A percentile compares a stretch with the other conserved stretches of the same genome.
Evolutionary conservation across 306 rosid species (phyloP).

Genomic region (Cucurbita pepo): DNA sequence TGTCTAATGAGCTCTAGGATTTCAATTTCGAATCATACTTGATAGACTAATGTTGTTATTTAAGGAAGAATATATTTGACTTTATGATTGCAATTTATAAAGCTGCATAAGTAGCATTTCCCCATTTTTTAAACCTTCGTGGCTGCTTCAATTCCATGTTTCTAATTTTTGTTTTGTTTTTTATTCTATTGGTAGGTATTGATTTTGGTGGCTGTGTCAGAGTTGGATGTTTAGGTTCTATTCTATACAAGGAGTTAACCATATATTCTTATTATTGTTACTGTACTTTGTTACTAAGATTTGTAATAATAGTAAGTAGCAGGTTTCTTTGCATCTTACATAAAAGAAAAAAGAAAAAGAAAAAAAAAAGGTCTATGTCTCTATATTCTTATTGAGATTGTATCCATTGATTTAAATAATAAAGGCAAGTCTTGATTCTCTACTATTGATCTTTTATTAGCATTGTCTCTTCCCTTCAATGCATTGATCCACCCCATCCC

Average conservation of each 20-base stretch:
- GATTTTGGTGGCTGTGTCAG: constrained; percentile 10
- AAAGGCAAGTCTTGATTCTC: not conserved
- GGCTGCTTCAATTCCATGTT: not conserved
- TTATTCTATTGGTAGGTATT: constrained; percentile 11
- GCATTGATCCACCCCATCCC: not conserved
- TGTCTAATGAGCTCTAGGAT: no score
- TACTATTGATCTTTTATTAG: no score
- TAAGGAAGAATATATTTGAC: not conserved
- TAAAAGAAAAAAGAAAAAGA: not conserved
- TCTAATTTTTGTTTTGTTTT: not conserved
- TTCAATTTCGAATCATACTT: no score
- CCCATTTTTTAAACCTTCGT: not conserved
- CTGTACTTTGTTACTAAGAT: not conserved
- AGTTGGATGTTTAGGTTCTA: constrained; percentile 12
- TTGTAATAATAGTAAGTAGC: not conserved
- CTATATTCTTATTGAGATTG: not conserved
- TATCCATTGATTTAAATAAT: constrained; percentile 5
- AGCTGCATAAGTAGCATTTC: not conserved
- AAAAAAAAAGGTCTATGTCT: not conserved
- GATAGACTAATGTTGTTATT: no score
- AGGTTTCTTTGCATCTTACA: not conserved
- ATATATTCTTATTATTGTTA: constrained; percentile 3
- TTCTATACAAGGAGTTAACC: constrained; percentile 7
- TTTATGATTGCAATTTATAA: not conserved
- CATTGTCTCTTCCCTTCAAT: not conserved